Conservation (phyloP, 2,329 filamentous ascomycete genomes). For the Cladosporium austrohemisphaericum region DNA sequence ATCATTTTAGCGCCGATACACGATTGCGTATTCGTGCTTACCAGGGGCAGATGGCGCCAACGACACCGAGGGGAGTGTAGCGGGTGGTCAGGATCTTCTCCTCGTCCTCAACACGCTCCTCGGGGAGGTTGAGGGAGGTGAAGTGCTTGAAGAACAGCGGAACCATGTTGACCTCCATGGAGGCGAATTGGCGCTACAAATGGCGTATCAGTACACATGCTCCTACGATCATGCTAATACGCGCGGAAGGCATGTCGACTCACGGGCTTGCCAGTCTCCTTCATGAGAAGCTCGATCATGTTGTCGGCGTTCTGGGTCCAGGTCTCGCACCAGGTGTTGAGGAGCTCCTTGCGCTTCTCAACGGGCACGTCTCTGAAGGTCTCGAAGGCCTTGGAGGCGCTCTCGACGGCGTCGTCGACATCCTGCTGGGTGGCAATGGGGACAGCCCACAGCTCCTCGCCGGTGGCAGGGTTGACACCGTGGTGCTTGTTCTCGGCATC, state of each 20-base stretch:
- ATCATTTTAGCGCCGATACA: no score
- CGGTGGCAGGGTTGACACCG: constrained; percentile 34
- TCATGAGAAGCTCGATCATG: constrained; percentile 33
- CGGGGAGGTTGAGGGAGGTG: constrained; percentile 33
- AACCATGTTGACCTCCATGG: constrained; percentile 38
- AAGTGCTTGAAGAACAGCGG: constrained; percentile 39
- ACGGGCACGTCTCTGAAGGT: constrained; percentile 31
- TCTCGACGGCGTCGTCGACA: constrained; percentile 36
- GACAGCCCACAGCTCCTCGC: constrained; percentile 36
- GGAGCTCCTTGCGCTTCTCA: constrained; percentile 36
- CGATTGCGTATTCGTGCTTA: background rate
- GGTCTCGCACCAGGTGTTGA: constrained; percentile 33
- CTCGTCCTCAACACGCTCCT: constrained; percentile 43
- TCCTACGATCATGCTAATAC: background rate
- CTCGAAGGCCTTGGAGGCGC: constrained; percentile 37
- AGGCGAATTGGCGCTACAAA: constrained; percentile 38
- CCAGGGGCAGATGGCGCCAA: constrained; percentile 46
- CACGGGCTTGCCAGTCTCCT: constrained; percentile 40
- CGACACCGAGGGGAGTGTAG: constrained; percentile 47
- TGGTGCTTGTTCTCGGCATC: constrained; percentile 31
- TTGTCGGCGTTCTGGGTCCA: constrained; percentile 33
- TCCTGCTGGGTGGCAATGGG: constrained; percentile 37
- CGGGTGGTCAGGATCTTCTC: constrained; percentile 46
- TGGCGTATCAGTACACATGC: constrained; percentile 15
- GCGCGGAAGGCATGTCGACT: constrained; percentile 16